A percentile compares a stretch with the other conserved stretches of the same genome.
phyloP scores from a whole-genome alignment of 2,329 filamentous ascomycete species.

The Decorospora gaudefroyi region DNA sequence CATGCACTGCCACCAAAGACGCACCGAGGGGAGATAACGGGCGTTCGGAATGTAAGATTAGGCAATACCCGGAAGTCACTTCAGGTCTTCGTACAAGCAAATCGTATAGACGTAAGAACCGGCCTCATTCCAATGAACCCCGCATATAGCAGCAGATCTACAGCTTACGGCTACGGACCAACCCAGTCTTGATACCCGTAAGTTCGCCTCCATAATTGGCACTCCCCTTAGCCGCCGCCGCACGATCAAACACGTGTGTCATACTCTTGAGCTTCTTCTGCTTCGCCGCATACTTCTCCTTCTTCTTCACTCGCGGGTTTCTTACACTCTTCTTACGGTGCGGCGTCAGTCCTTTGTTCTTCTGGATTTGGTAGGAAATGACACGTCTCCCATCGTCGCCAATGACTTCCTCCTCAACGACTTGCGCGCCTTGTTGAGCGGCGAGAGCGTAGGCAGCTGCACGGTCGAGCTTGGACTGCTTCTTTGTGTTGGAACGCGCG shows the following conservation, averaged over 20 bases:
- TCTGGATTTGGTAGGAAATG: slow-evolving; percentile 91
- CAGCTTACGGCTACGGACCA: slow-evolving; percentile 93
- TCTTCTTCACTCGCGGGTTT: slow-evolving; percentile 97
- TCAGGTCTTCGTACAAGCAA: too few relatives aligned
- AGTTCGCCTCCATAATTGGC: slow-evolving; percentile 78
- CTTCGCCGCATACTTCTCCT: slow-evolving; percentile 93
- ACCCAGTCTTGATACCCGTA: slow-evolving; percentile 91
- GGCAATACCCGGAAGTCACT: too few relatives aligned
- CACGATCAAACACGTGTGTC: slow-evolving; percentile 74
- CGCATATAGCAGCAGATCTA: too few relatives aligned
- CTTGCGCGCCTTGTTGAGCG: slow-evolving; percentile 61
- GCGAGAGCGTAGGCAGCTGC: slow-evolving; percentile 62
- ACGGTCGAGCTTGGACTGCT: slow-evolving; percentile 73
- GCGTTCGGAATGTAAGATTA: too few relatives aligned
- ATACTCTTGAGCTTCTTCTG: slow-evolving; percentile 94
- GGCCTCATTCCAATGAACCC: too few relatives aligned
- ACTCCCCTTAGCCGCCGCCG: slow-evolving; percentile 71
- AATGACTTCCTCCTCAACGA: slow-evolving; percentile 69
- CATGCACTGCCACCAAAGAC: too few relatives aligned
- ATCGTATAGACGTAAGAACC: too few relatives aligned
- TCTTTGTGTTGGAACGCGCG: slow-evolving; percentile 65
- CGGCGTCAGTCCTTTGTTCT: slow-evolving; percentile 94
- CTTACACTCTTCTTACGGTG: slow-evolving; percentile 90
- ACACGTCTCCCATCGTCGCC: slow-evolving; percentile 86
- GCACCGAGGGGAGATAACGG: too few relatives aligned